Evolutionary conservation across 2,329 filamentous ascomycete genomes (phyloP).

Genomic region (Aureobasidium namibiae): DNA sequence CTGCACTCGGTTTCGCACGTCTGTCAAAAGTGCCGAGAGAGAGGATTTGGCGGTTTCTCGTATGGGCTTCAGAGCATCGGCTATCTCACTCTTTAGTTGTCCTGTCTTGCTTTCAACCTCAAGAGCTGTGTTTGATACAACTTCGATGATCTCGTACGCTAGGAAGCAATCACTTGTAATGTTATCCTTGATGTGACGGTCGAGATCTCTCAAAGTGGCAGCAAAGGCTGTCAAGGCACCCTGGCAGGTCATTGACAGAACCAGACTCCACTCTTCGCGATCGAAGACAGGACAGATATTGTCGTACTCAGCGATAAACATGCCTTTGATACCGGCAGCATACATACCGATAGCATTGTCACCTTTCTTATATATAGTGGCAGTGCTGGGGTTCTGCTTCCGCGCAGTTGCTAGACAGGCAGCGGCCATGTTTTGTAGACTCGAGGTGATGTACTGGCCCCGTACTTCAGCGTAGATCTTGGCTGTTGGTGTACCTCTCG

Average conservation of each 20-base stretch:
- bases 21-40: conserved; percentile 72
- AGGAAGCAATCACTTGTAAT: conserved; percentile 87
- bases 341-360: conserved; percentile 91
- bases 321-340: conserved; percentile 74
- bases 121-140: conserved; percentile 71
- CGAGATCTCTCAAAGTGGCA: conserved; percentile 79
- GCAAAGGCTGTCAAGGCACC: conserved; percentile 71
- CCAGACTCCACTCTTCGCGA: conserved; percentile 72
- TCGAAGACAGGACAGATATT: conserved; percentile 83
- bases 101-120: conserved; percentile 75
- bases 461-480: conserved; percentile 80
- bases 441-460: conserved; percentile 75
- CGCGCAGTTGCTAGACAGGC: conserved; percentile 72
- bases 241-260: conserved; percentile 73
- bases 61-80: conserved; percentile 79
- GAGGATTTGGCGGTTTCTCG: conserved; percentile 87
- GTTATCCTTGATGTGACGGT: conserved; percentile 79
- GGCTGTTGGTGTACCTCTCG: conserved; percentile 58
- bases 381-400: conserved; percentile 66
- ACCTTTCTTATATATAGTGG: conserved; percentile 77
- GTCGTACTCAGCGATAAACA: conserved; percentile 82
- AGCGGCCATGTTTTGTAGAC: conserved; percentile 75
- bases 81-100: conserved; percentile 73
- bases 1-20: conserved; percentile 64
- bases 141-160: conserved; percentile 89